Base-by-base conservation (phyloP, 208 protist genomes). In the Leishmania aethiopica region DNA sequence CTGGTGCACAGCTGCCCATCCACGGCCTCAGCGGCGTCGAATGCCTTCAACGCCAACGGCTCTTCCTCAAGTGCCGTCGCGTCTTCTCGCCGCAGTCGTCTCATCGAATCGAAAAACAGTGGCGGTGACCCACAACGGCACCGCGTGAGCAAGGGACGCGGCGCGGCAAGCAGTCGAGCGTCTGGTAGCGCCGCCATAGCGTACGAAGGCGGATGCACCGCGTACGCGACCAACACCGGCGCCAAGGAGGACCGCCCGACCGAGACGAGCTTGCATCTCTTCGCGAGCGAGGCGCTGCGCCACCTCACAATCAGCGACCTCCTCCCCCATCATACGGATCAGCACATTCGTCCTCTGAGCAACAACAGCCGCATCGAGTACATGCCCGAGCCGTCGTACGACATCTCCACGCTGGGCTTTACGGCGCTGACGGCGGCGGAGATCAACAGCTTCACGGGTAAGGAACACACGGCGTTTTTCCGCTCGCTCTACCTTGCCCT, bases 331-430 rank as follows among this genome's bases (percentile, higher is more conserved):
- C 35, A 49, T 8, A 91, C 92, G 3, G 96, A 98, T 77, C 84
- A 91, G 57, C 93, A 98, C 81, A 94, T 98, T 70, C 92, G 95
- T 55, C 97, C 97, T 19, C 85, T 98, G 15, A 94, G 95, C 71
- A 91, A 90, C 87, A 98, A 98, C 83, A 91, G 73, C 55, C 91
- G 94, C 81, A 97, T 98, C 78, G 96, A 98, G 80, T 88, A 90
- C 71, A 92, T 93, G 70, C 81, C 89, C 60, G 91, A 96, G 81
- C 88, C 93, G 40, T 91, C 88, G 28, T 97, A 88, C 73, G 84
- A 96, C 74, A 73, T 83, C 74, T 71, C 80, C 51, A 79, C 75
- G 13, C 81, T 98, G 25, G 87, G 84, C 53, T 97, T 98, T 82
- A 84, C 79, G 25, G 78, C 91, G 42, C 81, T 92, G 51, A 85